Conservation (phyloP, 441 rosid genomes). For the Populus hybrid region DNA sequence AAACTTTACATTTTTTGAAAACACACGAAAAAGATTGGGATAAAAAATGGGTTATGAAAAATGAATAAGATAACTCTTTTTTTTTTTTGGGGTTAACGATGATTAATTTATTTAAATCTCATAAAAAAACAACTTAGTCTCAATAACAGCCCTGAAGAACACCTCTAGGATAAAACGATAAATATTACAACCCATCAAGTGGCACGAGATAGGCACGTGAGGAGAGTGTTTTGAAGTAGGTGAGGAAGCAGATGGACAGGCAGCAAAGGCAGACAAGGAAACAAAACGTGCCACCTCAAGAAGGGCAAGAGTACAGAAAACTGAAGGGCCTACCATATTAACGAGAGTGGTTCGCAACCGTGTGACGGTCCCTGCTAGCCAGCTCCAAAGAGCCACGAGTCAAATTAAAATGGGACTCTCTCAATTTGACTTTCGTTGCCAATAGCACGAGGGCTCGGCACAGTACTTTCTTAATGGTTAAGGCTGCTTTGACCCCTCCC, state of each 20-base stretch:
- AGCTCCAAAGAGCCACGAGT: neutral
- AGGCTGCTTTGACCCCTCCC: neutral
- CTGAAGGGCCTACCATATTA: conserved; percentile 1
- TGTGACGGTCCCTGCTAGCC: neutral
- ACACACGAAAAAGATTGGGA: too few relatives aligned
- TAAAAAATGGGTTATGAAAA: too few relatives aligned
- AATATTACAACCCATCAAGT: neutral
- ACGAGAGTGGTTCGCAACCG: neutral
- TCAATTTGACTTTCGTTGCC: conserved; percentile 4
- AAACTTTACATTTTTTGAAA: too few relatives aligned
- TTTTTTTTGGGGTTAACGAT: too few relatives aligned
- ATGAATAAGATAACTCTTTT: too few relatives aligned
- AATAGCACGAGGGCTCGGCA: neutral
- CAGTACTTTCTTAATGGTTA: neutral
- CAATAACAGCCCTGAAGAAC: too few relatives aligned
- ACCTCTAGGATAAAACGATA: too few relatives aligned
- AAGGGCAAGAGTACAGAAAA: neutral
- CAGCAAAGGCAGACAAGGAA: neutral
- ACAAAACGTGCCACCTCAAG: neutral
- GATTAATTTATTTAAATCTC: too few relatives aligned
- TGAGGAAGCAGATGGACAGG: neutral
- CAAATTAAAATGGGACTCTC: neutral
- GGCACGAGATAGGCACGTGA: neutral
- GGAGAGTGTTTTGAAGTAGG: neutral
- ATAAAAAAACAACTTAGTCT: too few relatives aligned